These are phyloP conservation scores for Yamadazyma insecticola DNA, from an alignment of 805 yeast genomes.

Conservation along the genomic window DNA sequence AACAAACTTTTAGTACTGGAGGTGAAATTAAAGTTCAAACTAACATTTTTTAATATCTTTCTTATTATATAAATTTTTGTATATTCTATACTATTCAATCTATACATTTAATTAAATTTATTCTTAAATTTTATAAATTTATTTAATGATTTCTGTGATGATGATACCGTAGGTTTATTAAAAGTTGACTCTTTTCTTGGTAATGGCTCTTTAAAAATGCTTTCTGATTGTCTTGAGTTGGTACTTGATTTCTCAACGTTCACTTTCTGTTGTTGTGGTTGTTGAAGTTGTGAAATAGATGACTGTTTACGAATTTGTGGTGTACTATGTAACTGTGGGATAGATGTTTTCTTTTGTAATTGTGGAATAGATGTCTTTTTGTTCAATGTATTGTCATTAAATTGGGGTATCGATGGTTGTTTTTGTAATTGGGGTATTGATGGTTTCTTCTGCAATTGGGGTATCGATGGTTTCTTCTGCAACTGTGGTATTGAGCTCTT, in stretches of 20 bases:
- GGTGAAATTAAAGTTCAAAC: conserved; percentile 63
- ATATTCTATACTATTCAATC: conserved; percentile 5
- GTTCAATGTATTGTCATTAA: no score
- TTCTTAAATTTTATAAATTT: conserved; percentile 31
- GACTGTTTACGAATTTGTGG: conserved; percentile 3
- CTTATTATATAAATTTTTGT: background rate
- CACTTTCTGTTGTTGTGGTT: conserved; percentile 1
- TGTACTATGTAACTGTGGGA: conserved; percentile 10
- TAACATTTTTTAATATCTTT: conserved; percentile 24
- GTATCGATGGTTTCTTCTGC: conserved; percentile 13
- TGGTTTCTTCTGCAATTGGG: conserved; percentile 5
- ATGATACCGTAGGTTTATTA: conserved; percentile 38
- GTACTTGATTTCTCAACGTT: no score
- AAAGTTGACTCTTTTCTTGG: conserved; percentile 8
- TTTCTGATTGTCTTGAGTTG: background rate
- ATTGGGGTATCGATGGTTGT: conserved; percentile 12
- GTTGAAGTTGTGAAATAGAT: background rate
- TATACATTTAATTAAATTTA: conserved; percentile 15
- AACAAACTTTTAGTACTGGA: conserved; percentile 54
- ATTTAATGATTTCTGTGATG: conserved; percentile 34
- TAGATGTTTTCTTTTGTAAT: conserved; percentile 11
- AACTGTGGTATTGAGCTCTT: conserved; percentile 16
- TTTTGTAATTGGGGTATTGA: conserved; percentile 9
- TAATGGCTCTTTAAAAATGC: background rate
- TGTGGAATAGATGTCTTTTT: conserved; percentile 11